These are phyloP conservation scores for Cyanodermella asteris DNA, from an alignment of 2,329 filamentous ascomycete species.

Conservation along the genomic window DNA sequence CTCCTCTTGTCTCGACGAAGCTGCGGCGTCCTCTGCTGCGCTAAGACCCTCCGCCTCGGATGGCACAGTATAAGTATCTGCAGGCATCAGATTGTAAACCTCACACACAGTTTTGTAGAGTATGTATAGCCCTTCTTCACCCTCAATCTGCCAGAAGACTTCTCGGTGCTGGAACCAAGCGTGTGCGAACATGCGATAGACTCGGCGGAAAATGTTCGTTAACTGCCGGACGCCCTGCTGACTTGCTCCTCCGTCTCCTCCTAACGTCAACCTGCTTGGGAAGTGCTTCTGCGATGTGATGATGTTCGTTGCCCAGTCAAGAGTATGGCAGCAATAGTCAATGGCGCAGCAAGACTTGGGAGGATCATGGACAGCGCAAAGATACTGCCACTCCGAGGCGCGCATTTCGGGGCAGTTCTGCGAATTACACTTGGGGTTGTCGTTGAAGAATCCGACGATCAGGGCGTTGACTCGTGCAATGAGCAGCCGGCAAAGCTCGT, in stretches of 20 bases:
- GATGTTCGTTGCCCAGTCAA: constrained; percentile 92
- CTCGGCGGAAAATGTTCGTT: constrained; percentile 79
- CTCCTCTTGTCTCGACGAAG: constrained; percentile 7
- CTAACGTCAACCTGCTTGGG: constrained; percentile 54
- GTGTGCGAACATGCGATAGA: constrained; percentile 94
- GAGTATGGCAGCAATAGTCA: constrained; percentile 95
- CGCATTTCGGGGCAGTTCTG: constrained; percentile 94
- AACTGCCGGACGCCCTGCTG: constrained; percentile 54
- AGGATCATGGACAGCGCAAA: constrained; percentile 90
- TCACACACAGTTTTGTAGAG: constrained; percentile 97
- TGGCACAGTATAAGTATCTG: constrained; percentile 90
- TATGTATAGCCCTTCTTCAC: constrained; percentile 75
- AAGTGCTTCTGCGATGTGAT: constrained; percentile 91
- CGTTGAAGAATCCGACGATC: constrained; percentile 80
- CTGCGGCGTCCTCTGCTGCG: constrained; percentile 11
- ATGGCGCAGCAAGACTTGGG: constrained; percentile 96
- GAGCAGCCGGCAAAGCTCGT: constrained; percentile 90
- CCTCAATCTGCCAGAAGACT: constrained; percentile 88
- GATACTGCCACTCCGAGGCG: constrained; percentile 95
- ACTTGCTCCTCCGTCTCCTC: constrained; percentile 18
- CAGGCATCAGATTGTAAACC: constrained; percentile 65
- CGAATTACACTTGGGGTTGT: constrained; percentile 70
- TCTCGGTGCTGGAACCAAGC: constrained; percentile 95
- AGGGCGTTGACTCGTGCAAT: constrained; percentile 86
- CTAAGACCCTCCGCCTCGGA: constrained; percentile 78